Evolutionary conservation across 768 basidiomycete species (phyloP).

Genomic region (Xerocomus spinulosus): DNA sequence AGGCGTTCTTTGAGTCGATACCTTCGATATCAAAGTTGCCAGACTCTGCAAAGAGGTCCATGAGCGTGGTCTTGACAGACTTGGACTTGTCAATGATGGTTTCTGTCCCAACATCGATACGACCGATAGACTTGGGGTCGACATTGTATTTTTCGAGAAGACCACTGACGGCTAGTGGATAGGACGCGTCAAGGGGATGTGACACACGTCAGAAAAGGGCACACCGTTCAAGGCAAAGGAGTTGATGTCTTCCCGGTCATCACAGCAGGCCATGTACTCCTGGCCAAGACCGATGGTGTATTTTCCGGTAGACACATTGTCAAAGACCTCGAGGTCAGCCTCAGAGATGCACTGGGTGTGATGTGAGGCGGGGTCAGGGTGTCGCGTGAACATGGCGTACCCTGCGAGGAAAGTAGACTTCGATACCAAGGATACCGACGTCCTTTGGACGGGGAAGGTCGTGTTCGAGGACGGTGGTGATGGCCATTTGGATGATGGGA

Average conservation of each 20-base stretch:
- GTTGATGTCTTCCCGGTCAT: constrained; percentile 99
- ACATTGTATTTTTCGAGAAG: constrained; percentile 93
- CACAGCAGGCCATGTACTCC: constrained; percentile 97
- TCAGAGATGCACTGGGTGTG: constrained; percentile 83
- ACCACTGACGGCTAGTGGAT: constrained; percentile 70
- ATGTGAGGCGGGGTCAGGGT: constrained; percentile 4
- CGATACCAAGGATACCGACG: constrained; percentile 90
- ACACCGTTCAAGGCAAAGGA: constrained; percentile 91
- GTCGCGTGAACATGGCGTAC: constrained; percentile 42
- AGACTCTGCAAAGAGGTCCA: constrained; percentile 92
- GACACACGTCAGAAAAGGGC: constrained; percentile 19
- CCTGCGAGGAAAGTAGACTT: constrained; percentile 91
- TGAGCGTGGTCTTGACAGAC: constrained; percentile 95
- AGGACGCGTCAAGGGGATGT: neutral
- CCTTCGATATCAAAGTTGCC: constrained; percentile 98
- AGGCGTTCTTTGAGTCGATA: constrained; percentile 98
- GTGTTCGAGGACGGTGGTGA: constrained; percentile 11
- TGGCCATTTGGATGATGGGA: constrained; percentile 21
- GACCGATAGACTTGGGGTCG: constrained; percentile 94
- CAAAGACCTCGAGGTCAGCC: constrained; percentile 88
- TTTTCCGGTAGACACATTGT: constrained; percentile 92
- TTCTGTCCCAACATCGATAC: constrained; percentile 97
- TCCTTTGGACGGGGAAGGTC: constrained; percentile 68
- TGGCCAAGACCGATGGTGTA: constrained; percentile 99
- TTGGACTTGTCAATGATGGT: constrained; percentile 99